phyloP scores from a whole-genome alignment of 192 early-diverging fungal genomes.

The Geranomyces michiganensis region DNA sequence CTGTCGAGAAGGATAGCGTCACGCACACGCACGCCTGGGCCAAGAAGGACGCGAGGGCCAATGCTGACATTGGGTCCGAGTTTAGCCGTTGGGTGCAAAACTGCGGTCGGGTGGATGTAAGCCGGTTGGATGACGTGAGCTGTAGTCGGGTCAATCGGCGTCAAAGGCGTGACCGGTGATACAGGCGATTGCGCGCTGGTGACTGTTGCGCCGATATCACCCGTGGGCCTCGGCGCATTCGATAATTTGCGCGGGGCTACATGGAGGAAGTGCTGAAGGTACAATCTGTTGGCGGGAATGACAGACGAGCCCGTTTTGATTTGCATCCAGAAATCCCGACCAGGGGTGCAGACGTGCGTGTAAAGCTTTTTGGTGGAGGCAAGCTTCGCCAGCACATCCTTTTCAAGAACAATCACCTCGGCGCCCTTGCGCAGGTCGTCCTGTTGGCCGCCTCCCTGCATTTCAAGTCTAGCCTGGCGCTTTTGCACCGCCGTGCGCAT shows the following conservation, averaged over 20 bases:
- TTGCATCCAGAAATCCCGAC: constrained; percentile 92
- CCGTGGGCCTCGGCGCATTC: constrained; percentile 42
- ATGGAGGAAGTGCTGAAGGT: constrained; percentile 79
- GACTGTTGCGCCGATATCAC: background rate
- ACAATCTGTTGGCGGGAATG: constrained; percentile 90
- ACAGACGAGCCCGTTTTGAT: constrained; percentile 93
- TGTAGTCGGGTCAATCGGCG: background rate
- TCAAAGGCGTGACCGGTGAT: constrained; percentile 11
- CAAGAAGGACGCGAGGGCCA: constrained; percentile 84
- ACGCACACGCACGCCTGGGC: constrained; percentile 89
- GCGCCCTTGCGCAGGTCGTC: constrained; percentile 21
- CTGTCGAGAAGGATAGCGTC: constrained; percentile 93
- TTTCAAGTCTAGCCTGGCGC: constrained; percentile 61
- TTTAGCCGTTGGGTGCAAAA: constrained; percentile 89
- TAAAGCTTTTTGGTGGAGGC: constrained; percentile 83
- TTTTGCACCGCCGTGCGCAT: constrained; percentile 79
- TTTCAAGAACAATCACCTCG: constrained; percentile 81
- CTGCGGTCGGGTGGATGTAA: constrained; percentile 92
- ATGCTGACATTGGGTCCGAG: constrained; percentile 97
- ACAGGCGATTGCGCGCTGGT: background rate
- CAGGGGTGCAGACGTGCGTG: constrained; percentile 66
- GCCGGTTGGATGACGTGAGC: constrained; percentile 84
- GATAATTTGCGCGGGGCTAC: constrained; percentile 67
- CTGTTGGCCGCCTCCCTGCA: constrained; percentile 49
- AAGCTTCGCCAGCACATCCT: constrained; percentile 87